Evolutionary conservation across 345 rosid genomes (phyloP).

Genomic region (Linum tenue): DNA sequence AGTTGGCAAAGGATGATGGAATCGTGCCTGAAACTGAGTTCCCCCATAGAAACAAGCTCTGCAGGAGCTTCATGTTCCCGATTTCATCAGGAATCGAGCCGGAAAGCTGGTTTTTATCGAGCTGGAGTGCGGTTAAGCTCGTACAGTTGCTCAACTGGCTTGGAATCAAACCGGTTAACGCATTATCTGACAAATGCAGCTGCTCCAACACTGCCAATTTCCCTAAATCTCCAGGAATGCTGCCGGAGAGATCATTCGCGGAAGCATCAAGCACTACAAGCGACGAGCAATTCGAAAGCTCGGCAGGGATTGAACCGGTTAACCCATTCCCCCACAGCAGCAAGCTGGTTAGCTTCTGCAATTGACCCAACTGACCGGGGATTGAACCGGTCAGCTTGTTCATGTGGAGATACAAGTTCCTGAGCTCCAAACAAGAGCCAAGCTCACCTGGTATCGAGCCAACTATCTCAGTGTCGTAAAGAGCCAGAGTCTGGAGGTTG

Average conservation of each 20-base stretch:
- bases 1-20: slow-evolving; percentile 78
- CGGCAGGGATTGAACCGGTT: slow-evolving; percentile 70
- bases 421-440: slow-evolving; percentile 85
- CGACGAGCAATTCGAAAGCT: slow-evolving; percentile 68
- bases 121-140: slow-evolving; percentile 65
- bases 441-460: slow-evolving; percentile 79
- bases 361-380: slow-evolving; percentile 61
- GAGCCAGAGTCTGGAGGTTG: slow-evolving; percentile 59
- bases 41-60: slow-evolving; percentile 87
- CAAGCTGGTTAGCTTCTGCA: slow-evolving; percentile 56
- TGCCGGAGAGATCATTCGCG: slow-evolving; percentile 70
- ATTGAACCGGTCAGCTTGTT: slow-evolving; percentile 77
- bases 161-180: slow-evolving; percentile 78
- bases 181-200: slow-evolving; percentile 85
- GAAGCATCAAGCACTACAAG: slow-evolving; percentile 72
- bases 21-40: slow-evolving; percentile 73
- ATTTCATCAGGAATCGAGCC: slow-evolving; percentile 78
- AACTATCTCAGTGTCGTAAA: slow-evolving; percentile 67
- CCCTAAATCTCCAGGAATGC: slow-evolving; percentile 57
- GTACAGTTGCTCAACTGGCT: slow-evolving; percentile 49
- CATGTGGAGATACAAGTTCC: slow-evolving; percentile 62
- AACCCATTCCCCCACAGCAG: slow-evolving; percentile 77
- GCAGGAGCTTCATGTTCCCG: slow-evolving; percentile 57
- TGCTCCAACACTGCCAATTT: slow-evolving; percentile 52
- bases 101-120: slow-evolving; percentile 71